Evolutionary conservation across 768 basidiomycete species (phyloP), one percentile per base, ranked within the genome.

Genomic region (Cytidiella melzeri): DNA sequence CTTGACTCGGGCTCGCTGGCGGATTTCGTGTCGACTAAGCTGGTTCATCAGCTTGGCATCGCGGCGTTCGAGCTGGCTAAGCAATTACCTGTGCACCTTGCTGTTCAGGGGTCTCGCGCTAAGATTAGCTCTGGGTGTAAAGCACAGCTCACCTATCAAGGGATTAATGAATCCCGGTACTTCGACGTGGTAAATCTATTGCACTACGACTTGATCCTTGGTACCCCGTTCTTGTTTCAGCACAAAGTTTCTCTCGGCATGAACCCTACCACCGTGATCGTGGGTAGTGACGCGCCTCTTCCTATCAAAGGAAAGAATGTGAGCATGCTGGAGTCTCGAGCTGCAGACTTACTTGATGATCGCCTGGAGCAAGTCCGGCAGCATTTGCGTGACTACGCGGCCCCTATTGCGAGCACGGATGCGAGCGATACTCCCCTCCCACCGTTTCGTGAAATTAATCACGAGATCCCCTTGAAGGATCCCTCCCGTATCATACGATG

Each of bases 51-150:
- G 50, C 48, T 75, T 3, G 58, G 61, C 1, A 28, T 70, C 0
- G 47, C 57, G 24, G 49, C 46, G 1, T 48, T 53, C 0, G 51
- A 56, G 10, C 53, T 75, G 1, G 60, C 43, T 0, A 61, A 62
- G 23, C 73, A 68, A 2, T 19, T 75, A 2, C 47, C 61, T 0
- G 41, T 75, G 0, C 68, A 72, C 13, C 54, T 78, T 0, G 74
- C 73, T 0, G 67, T 71, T 0, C 66, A 70, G 26, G 76, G 73
- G 0, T 76, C 73, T 0, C 42, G n/a, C n/a, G n/a, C n/a, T n/a
- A n/a, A n/a, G n/a, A n/a, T n/a, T n/a, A n/a, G n/a, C n/a, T n/a
- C n/a, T 65, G 41, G 57, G 0, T 41, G 40, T 27, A 47, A 26
- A 3, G 68, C 55, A 0, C 7, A 56, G 3, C 28, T 75, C 3